These are phyloP conservation scores for Cryoendolithus antarcticus DNA, from an alignment of 2,329 filamentous ascomycete genomes.

Conservation along the genomic window DNA sequence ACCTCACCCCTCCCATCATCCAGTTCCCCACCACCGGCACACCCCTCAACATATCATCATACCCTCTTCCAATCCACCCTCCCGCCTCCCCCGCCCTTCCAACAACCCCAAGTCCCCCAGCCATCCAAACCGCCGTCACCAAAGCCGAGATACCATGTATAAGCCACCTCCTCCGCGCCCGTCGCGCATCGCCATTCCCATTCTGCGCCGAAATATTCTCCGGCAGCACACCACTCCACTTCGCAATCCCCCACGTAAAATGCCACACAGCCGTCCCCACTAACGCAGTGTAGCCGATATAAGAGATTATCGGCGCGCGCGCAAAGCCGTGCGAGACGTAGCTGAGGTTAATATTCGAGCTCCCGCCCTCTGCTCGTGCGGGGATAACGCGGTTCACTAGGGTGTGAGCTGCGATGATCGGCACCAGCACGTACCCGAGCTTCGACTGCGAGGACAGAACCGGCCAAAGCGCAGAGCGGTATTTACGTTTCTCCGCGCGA, in stretches of 20 bases:
- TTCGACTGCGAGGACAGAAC: slow-evolving; percentile 54
- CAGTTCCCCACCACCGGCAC: slow-evolving; percentile 46
- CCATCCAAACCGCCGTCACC: slow-evolving; percentile 61
- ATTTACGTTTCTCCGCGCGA: slow-evolving; percentile 32
- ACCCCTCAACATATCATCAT: slow-evolving; percentile 58
- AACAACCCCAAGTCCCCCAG: slow-evolving; percentile 67
- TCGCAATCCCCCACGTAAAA: slow-evolving; percentile 74
- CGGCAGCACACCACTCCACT: slow-evolving; percentile 60
- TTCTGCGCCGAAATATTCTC: slow-evolving; percentile 38
- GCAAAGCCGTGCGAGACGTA: slow-evolving; percentile 81
- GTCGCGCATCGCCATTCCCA: slow-evolving; percentile 37
- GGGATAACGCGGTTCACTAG: slow-evolving; percentile 67
- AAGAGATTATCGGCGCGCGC: slow-evolving; percentile 53
- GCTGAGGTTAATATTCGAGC: slow-evolving; percentile 69
- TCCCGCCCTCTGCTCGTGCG: slow-evolving; percentile 65
- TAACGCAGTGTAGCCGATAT: slow-evolving; percentile 55
- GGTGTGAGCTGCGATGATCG: slow-evolving; percentile 57
- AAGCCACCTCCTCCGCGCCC: slow-evolving; percentile 55
- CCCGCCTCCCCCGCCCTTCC: slow-evolving; percentile 55
- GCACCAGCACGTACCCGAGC: slow-evolving; percentile 58
- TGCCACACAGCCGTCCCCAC: slow-evolving; percentile 60
- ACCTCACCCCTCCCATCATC: slow-evolving; percentile 7
- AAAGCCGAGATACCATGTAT: slow-evolving; percentile 54
- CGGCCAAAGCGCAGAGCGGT: slow-evolving; percentile 48
- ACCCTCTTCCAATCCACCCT: slow-evolving; percentile 71